Evolutionary conservation across 441 rosid genomes (phyloP), one percentile per base, ranked within the genome.

Genomic region (Gossypium gossypioides): DNA sequence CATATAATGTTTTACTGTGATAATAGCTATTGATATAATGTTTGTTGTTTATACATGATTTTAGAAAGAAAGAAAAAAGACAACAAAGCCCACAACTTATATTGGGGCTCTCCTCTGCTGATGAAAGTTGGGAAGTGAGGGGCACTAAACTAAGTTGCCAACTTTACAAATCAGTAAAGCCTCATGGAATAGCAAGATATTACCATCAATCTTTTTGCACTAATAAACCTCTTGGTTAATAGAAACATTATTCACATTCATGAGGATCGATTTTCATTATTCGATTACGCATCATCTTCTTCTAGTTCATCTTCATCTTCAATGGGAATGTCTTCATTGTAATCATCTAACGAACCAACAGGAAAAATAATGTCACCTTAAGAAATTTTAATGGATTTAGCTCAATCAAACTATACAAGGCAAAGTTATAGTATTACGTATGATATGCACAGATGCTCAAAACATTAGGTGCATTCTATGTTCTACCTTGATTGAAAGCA

Each of bases 301-400:
- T 89, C 97, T 44, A 72, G 12, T 62, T 89, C 92, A 74, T 91
- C 97, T 72, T 76, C 80, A 77, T 91, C 97, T 67, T 90, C 92
- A 25, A 94, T 65, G 8, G 86, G 90, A 74, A 90, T 94, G 73
- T 89, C 98, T 81, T 91, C 89, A 32, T 76, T 83, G 81, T 91
- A 69, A 71, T 72, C 58, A 24, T 44, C 79, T 16, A 61, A 22
- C 42, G 80, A 40, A 76, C 82, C 91, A 87, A 78, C 34, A 80
- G 4, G 18, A 32, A 32, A 32, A 5, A 6, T 0, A 6, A 32
- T 32, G 37, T 7, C 60, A 16, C 48, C 48, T 7, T 3, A 32
- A 51, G 4, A 68, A 29, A 51, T 18, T 27, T 8, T 27, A 15
- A 68, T 15, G 25, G 60, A 16, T 29, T 32, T 32, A 13, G 37